phyloP scores from a whole-genome alignment of 1,284 basidiomycete species.

The Baeospora myosura region DNA sequence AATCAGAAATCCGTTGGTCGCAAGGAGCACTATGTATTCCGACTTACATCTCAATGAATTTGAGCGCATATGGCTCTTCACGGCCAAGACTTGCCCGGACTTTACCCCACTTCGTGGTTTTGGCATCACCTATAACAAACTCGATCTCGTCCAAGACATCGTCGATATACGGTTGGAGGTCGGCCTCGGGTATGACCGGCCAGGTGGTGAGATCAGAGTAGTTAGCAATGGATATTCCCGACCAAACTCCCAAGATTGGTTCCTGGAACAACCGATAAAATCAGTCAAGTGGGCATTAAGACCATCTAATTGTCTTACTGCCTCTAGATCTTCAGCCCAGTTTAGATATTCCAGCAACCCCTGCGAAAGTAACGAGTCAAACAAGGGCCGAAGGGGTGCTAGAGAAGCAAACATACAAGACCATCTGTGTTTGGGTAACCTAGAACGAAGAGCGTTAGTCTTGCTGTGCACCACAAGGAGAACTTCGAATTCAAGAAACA shows the following conservation, averaged over 20 bases:
- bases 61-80: slow-evolving; percentile 29
- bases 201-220: slow-evolving; percentile 26
- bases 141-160: slow-evolving; percentile 31
- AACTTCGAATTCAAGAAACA: no score
- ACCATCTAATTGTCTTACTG: slow-evolving; percentile 12
- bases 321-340: slow-evolving; percentile 30
- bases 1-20: background rate
- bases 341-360: slow-evolving; percentile 36
- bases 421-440: slow-evolving; percentile 33
- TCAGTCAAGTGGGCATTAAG: no score
- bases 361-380: slow-evolving; percentile 9
- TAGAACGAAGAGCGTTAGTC: slow-evolving; percentile 8
- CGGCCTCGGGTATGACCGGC: slow-evolving; percentile 25
- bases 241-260: slow-evolving; percentile 27
- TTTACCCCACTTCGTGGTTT: slow-evolving; percentile 26
- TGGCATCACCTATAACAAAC: slow-evolving; percentile 27
- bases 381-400: slow-evolving; percentile 8
- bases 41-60: slow-evolving; percentile 30
- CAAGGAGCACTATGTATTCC: background rate
- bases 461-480: background rate
- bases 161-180: slow-evolving; percentile 30
- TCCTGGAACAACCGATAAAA: slow-evolving; percentile 12
- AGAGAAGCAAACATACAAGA: slow-evolving; percentile 20
- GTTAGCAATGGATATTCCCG: slow-evolving; percentile 26
- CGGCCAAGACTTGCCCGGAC: slow-evolving; percentile 30